Conservation (phyloP, 1,139 yeast genomes). For the Blastobotrys niveus region DNA sequence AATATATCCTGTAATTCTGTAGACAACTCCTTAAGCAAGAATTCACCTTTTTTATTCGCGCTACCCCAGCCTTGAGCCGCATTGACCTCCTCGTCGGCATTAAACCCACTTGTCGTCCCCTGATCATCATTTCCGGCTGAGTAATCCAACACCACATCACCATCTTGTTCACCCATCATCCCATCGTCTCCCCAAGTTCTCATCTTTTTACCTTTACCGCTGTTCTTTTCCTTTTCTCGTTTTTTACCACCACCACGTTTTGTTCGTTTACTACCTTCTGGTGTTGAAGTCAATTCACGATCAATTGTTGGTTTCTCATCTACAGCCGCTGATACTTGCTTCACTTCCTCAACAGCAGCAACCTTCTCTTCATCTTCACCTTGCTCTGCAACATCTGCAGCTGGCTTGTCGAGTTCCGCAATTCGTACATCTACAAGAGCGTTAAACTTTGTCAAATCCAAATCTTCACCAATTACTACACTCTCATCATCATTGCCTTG, state of each 20-base stretch:
- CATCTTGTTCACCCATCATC: slow-evolving; percentile 40
- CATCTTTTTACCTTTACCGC: slow-evolving; percentile 32
- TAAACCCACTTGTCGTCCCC: slow-evolving; percentile 33
- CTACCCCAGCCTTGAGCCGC: slow-evolving; percentile 41
- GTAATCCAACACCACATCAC: slow-evolving; percentile 42
- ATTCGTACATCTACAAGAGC: slow-evolving; percentile 34
- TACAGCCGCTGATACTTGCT: slow-evolving; percentile 1
- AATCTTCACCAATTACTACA: slow-evolving; percentile 19
- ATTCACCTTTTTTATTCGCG: slow-evolving; percentile 44
- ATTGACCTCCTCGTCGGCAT: slow-evolving; percentile 39
- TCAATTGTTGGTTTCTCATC: slow-evolving; percentile 2
- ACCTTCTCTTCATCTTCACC: slow-evolving; percentile 3
- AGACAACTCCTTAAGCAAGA: slow-evolving; percentile 46
- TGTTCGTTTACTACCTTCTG: slow-evolving; percentile 27
- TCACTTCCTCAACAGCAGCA: slow-evolving; percentile 8
- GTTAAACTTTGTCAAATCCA: slow-evolving; percentile 29
- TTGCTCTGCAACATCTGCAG: slow-evolving; percentile 1
- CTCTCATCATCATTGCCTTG: slow-evolving; percentile 14
- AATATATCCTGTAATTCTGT: slow-evolving; percentile 43
- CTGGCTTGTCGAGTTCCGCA: slow-evolving; percentile 23
- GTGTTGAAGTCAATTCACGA: slow-evolving; percentile 10
- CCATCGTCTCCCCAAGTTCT: slow-evolving; percentile 51
- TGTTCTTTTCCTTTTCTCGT: slow-evolving; percentile 8
- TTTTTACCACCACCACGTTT: slow-evolving; percentile 23
- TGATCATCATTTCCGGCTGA: slow-evolving; percentile 22